Evolutionary conservation across 768 basidiomycete species (phyloP), one percentile per base, ranked within the genome.

Genomic region (Fibroporia radiculosa): DNA sequence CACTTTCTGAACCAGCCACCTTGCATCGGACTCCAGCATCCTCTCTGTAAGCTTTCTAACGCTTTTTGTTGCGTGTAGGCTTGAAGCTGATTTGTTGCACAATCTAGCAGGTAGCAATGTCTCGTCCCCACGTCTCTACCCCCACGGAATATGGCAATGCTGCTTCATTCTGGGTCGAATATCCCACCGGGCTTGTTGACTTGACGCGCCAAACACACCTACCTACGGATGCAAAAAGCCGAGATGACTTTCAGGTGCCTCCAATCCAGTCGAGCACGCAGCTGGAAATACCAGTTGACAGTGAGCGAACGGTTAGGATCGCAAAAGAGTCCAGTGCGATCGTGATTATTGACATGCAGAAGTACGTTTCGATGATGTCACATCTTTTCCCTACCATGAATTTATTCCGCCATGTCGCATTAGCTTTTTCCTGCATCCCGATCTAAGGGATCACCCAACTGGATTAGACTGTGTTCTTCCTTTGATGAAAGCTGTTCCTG

Each of bases 301-400:
- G 74, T 14, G 68, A 70, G 18, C 68, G 78, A 19, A 65, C 61
- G 16, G 60, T 82, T 37, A 66, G 80, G 40, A 62, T 82, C 22
- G 66, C 75, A 52, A 69, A 66, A 26, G 61, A 69, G 24, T 60
- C 66, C 38, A 74, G 70, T 14, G 82, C 80, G 8, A 60, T 77
- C 43, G 73, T 82, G n/a, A 67, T 84, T 16, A 71, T 83, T 40
- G 82, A 83, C 54, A 84, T 84, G 83, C 82, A 84, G 58, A 84
- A 83, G 82, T 82, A 54, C 48, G 69, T 50, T 12, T 19, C 14
- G 27, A 19, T 28, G 27, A 8, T 25, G 20, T 20, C n/a, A n/a
- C n/a, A n/a, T n/a, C n/a, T n/a, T n/a, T n/a, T 19, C 16, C 7
- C 7, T 6, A 13, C 29, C n/a, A 6, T 22, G 7, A 8, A n/a